Evolutionary conservation across 2,329 filamentous ascomycete species (phyloP).

Genomic region (Whalleya microplaca): DNA sequence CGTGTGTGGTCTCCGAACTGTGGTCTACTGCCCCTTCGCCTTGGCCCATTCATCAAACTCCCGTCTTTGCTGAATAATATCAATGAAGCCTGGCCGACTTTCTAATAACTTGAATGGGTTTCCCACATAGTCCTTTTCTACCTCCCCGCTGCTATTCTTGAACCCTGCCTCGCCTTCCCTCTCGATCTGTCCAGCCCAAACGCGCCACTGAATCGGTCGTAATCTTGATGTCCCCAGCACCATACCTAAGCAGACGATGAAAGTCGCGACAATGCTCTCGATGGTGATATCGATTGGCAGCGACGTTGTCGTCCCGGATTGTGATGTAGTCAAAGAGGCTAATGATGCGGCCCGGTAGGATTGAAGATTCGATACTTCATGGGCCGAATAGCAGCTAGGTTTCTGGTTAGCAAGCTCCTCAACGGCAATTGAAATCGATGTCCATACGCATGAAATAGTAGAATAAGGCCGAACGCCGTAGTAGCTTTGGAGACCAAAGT

Average conservation of each 20-base stretch:
- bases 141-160: constrained; percentile 61
- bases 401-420: not conserved
- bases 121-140: constrained; percentile 70
- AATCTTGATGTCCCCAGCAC: constrained; percentile 77
- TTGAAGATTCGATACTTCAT: constrained; percentile 83
- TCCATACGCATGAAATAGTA: constrained; percentile 85
- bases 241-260: constrained; percentile 82
- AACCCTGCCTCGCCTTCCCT: constrained; percentile 68
- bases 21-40: constrained; percentile 52
- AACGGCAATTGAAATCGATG: not conserved
- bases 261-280: constrained; percentile 80
- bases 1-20: not conserved
- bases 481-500: constrained; percentile 71
- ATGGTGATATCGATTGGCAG: constrained; percentile 86
- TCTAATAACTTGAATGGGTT: constrained; percentile 84
- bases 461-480: constrained; percentile 74
- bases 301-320: constrained; percentile 46
- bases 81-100: constrained; percentile 80
- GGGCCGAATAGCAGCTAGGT: constrained; percentile 88
- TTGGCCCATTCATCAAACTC: constrained; percentile 80
- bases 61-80: constrained; percentile 79
- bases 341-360: constrained; percentile 56
- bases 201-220: constrained; percentile 81
- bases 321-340: constrained; percentile 47
- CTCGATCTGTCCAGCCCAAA: constrained; percentile 85